Conservation (phyloP, 2,329 filamentous ascomycete species). For the Hymenoscyphus fraxineus region DNA sequence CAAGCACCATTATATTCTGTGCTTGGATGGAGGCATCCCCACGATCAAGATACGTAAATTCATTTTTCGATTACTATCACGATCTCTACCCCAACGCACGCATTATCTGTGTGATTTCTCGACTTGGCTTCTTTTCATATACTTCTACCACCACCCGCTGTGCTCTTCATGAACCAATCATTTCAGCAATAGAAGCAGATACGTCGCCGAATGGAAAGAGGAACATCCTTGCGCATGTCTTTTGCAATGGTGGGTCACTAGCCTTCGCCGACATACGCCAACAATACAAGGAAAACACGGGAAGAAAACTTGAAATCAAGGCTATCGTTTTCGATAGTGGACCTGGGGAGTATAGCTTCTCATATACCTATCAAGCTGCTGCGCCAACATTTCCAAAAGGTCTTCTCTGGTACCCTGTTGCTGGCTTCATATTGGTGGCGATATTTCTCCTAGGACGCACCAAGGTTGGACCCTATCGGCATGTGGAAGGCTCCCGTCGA, state of each 20-base stretch:
- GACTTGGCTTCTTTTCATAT: conserved; percentile 15
- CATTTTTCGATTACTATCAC: conserved; percentile 17
- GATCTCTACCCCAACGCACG: conserved; percentile 18
- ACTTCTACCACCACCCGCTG: conserved; percentile 14
- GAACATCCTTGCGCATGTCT: conserved; percentile 18
- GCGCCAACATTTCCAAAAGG: conserved; percentile 7
- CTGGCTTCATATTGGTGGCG: background rate
- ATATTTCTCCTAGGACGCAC: background rate
- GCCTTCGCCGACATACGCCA: conserved; percentile 15
- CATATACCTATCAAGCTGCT: conserved; percentile 6
- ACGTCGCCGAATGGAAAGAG: conserved; percentile 2
- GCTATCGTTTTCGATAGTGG: conserved; percentile 18
- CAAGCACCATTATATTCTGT: conserved; percentile 22
- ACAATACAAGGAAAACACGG: conserved; percentile 10
- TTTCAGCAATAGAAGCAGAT: conserved; percentile 16
- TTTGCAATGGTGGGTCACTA: conserved; percentile 21
- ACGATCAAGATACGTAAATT: conserved; percentile 17
- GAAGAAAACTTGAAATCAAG: conserved; percentile 11
- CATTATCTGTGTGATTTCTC: conserved; percentile 17
- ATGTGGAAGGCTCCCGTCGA: conserved; percentile 9
- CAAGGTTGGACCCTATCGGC: conserved; percentile 6
- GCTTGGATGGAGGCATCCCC: conserved; percentile 23
- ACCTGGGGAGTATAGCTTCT: conserved; percentile 14
- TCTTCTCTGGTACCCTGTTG: conserved; percentile 8
- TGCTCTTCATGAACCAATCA: conserved; percentile 11